Evolutionary conservation across 1,139 yeast species (phyloP).

Genomic region (Taiozyma sp.): DNA sequence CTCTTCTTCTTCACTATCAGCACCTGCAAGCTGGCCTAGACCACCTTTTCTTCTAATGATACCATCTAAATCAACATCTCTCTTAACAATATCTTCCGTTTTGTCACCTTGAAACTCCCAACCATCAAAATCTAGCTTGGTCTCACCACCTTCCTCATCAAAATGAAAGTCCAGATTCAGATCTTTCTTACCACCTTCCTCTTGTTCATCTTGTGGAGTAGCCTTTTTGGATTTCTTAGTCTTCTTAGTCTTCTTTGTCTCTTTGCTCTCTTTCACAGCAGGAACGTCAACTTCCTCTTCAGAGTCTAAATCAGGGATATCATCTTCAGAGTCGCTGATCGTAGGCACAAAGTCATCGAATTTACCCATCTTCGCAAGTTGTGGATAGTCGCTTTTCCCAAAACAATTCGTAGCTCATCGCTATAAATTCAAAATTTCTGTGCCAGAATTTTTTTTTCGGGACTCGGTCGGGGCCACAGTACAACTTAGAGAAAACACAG

Average conservation of each 20-base stretch:
- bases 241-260: constrained; percentile 24
- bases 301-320: constrained; percentile 51
- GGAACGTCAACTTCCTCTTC: constrained; percentile 35
- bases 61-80: constrained; percentile 80
- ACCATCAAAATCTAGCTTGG: constrained; percentile 51
- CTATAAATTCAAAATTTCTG: neutral
- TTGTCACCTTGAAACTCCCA: constrained; percentile 72
- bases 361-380: constrained; percentile 8
- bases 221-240: constrained; percentile 27
- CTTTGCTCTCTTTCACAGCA: constrained; percentile 6
- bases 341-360: constrained; percentile 54
- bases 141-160: constrained; percentile 52
- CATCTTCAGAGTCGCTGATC: constrained; percentile 67
- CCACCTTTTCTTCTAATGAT: constrained; percentile 83
- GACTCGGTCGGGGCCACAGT: neutral
- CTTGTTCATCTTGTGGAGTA: constrained; percentile 20
- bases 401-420: constrained; percentile 5
- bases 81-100: constrained; percentile 31
- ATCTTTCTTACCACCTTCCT: constrained; percentile 39
- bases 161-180: constrained; percentile 71
- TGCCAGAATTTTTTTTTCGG: neutral
- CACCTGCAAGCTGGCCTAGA: constrained; percentile 48
- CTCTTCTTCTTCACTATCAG: constrained; percentile 30
- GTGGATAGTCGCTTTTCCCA: neutral
- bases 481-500: neutral